These are phyloP conservation scores for Zymoseptoria ardabiliae DNA, from an alignment of 2,329 filamentous ascomycete genomes.

Conservation along the genomic window DNA sequence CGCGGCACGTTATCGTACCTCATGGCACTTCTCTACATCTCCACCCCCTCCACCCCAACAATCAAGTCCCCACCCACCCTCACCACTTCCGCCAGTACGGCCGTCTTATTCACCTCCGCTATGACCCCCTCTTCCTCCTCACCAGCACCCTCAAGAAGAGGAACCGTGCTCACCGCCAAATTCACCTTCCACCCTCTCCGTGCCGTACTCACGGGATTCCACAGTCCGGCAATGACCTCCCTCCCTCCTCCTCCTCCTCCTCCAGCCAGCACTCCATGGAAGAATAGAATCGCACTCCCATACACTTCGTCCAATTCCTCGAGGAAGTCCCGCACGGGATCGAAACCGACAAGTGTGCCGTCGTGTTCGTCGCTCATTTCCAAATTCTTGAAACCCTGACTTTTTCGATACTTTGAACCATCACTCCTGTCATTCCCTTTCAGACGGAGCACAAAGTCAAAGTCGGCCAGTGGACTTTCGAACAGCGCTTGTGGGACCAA, in stretches of 20 bases:
- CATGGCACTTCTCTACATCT: no score
- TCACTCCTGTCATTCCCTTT: slow-evolving; percentile 31
- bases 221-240: slow-evolving; percentile 55
- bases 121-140: slow-evolving; percentile 27
- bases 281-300: slow-evolving; percentile 66
- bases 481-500: slow-evolving; percentile 57
- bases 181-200: slow-evolving; percentile 62
- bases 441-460: slow-evolving; percentile 77
- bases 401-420: slow-evolving; percentile 24
- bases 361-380: slow-evolving; percentile 47
- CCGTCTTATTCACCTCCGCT: slow-evolving; percentile 53
- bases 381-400: slow-evolving; percentile 70
- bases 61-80: slow-evolving; percentile 56
- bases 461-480: slow-evolving; percentile 64
- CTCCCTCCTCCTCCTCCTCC: slow-evolving; percentile 45
- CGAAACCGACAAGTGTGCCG: slow-evolving; percentile 44
- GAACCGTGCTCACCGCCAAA: slow-evolving; percentile 59
- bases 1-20: no score
- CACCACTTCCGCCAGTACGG: slow-evolving; percentile 65
- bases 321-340: slow-evolving; percentile 58
- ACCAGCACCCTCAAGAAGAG: slow-evolving; percentile 33
- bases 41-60: slow-evolving; percentile 50
- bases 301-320: slow-evolving; percentile 62
- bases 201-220: slow-evolving; percentile 50
- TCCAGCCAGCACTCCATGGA: slow-evolving; percentile 48